Evolutionary conservation across 371 early-diverging fungal genomes (phyloP), one percentile per base, ranked within the genome.

Genomic region (Apophysomyces ossiformis): DNA sequence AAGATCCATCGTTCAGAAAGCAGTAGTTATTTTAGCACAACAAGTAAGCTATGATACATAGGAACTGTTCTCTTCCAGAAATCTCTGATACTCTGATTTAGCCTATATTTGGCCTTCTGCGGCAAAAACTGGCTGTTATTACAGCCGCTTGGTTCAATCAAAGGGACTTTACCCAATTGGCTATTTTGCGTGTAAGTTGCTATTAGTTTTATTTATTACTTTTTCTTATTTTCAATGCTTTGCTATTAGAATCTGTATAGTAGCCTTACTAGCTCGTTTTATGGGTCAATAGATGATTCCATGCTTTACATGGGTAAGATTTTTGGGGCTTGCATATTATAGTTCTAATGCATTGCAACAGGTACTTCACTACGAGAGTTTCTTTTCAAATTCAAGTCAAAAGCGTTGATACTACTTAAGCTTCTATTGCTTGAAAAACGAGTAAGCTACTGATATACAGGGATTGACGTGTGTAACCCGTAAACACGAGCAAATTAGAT

Each of bases 111-210:
- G 91, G 91, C 7, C 89, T 91, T 1, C 72, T 93, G 9, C 70
- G 92, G 54, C 87, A 87, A 56, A 90, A 91, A 69, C 70, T 94
- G 35, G 90, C 90, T 0, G 83, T 92, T 12, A 91, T 91, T 37
- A 93, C 93, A 7, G 88, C 87, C 12, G 89, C 92, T 15, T 92
- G 91, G 83, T 94, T 94, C 68, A 91, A 79, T 47, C 93, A 93
- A 69, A 71, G 81, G 50, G 93, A 94, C 64, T 94, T 94, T 69
- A 87, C 92, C 0, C 86, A 92, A 66, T 73, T 89, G 15, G 92
- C 87, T 6, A 89, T 94, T 35, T 75, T 94, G n/a, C 79, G 87
- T 64, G 91, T 89, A 78, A 68, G 77, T 68, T 8, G 38, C 5
- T 4, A 5, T 16, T 32, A 18, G 7, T 6, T 43, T 26, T 39